A percentile compares a stretch with the other conserved stretches of the same genome.
Conservation (phyloP, 805 yeast species). For the Candida awuae region DNA sequence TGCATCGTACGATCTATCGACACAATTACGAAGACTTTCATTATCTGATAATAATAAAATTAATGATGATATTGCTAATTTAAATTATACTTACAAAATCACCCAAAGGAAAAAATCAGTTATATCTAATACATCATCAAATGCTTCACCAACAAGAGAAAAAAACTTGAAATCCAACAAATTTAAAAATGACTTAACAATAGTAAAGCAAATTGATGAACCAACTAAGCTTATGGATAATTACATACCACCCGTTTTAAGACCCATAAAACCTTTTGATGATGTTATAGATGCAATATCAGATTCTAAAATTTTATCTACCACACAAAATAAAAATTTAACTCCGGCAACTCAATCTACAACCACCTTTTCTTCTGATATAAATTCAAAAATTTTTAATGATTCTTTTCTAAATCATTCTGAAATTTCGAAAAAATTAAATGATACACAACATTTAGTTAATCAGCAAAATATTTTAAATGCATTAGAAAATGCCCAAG, state of each 20-base stretch:
- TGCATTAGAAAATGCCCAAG: too few species aligned
- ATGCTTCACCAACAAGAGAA: conserved; percentile 11
- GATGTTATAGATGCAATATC: neutral
- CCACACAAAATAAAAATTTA: conserved; percentile 1
- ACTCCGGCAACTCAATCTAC: too few species aligned
- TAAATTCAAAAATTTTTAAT: too few species aligned
- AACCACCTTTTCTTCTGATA: too few species aligned
- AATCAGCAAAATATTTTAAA: too few species aligned
- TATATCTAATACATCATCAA: conserved; percentile 8
- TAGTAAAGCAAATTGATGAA: conserved; percentile 36
- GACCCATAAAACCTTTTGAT: conserved; percentile 27
- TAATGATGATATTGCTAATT: neutral
- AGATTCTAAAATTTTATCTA: neutral
- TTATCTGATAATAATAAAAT: conserved; percentile 11
- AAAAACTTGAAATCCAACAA: neutral
- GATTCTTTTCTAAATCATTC: neutral
- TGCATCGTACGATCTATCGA: conserved; percentile 39
- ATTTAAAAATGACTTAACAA: conserved; percentile 4
- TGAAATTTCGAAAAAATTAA: too few species aligned
- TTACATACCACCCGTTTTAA: conserved; percentile 44
- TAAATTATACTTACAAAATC: conserved; percentile 2
- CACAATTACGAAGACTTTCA: conserved; percentile 31
- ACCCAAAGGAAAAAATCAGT: conserved; percentile 3
- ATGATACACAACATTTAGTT: too few species aligned
- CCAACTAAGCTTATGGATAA: conserved; percentile 37